These are phyloP conservation scores for Odontarrhena argentea DNA, from an alignment of 345 rosid species.

Conservation along the genomic window DNA sequence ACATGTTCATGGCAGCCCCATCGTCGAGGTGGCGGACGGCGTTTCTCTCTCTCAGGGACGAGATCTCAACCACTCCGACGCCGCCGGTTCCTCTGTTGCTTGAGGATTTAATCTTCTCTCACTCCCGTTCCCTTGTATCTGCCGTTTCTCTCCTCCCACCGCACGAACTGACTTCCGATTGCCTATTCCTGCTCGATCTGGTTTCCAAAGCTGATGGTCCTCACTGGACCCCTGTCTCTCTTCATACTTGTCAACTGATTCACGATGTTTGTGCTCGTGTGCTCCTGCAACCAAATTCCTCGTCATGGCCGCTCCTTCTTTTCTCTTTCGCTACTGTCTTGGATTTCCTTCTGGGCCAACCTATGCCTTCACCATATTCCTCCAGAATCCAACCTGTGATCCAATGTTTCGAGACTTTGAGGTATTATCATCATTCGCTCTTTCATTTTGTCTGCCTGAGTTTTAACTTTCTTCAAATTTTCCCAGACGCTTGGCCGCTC, in stretches of 20 bases:
- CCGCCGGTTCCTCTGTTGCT: slow-evolving; percentile 59
- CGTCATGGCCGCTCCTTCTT: slow-evolving; percentile 61
- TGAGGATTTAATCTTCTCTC: slow-evolving; percentile 63
- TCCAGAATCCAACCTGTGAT: slow-evolving; percentile 51
- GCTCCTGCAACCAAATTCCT: slow-evolving; percentile 53
- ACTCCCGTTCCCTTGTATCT: slow-evolving; percentile 52
- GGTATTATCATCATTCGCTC: slow-evolving; percentile 45
- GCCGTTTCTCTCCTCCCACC: slow-evolving; percentile 74
- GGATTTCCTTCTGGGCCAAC: slow-evolving; percentile 54
- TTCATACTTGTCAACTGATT: slow-evolving; percentile 59
- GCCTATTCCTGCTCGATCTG: slow-evolving; percentile 69
- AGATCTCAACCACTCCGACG: slow-evolving; percentile 57
- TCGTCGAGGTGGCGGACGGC: slow-evolving; percentile 75
- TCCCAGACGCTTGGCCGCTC: slow-evolving; percentile 53
- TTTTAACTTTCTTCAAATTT: slow-evolving; percentile 5
- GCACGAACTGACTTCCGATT: slow-evolving; percentile 76
- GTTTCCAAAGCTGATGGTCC: slow-evolving; percentile 51
- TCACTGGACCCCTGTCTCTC: slow-evolving; percentile 39
- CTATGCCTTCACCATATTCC: slow-evolving; percentile 43
- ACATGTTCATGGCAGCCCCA: slow-evolving; percentile 40
- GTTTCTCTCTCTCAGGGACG: slow-evolving; percentile 81
- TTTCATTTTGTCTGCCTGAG: slow-evolving; percentile 11
- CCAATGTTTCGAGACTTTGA: slow-evolving; percentile 67
- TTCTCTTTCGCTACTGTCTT: slow-evolving; percentile 53
- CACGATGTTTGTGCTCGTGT: slow-evolving; percentile 58